These are phyloP conservation scores for Kwoniella newhampshirensis DNA, from an alignment of 768 basidiomycete species.

Conservation along the genomic window DNA sequence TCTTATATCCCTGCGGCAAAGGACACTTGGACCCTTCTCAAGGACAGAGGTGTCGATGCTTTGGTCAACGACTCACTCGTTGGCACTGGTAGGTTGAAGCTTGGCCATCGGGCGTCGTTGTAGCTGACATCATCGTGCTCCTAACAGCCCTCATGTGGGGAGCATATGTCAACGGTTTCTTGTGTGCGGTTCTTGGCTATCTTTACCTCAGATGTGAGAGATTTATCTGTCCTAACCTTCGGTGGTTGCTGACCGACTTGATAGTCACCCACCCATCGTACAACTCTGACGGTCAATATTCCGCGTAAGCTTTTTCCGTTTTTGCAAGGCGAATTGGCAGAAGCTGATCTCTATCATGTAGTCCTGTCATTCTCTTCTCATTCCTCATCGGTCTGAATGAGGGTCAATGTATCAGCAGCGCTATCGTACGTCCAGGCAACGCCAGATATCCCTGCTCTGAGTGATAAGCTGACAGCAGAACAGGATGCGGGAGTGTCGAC, in stretches of 20 bases:
- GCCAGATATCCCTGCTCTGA: neutral
- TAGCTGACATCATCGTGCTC: neutral
- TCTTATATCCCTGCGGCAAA: conserved; percentile 75
- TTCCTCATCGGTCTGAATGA: conserved; percentile 72
- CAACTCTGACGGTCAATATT: conserved; percentile 72
- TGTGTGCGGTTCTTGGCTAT: conserved; percentile 73
- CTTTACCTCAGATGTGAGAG: conserved; percentile 69
- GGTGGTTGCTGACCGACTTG: conserved; percentile 7
- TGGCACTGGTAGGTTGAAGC: conserved; percentile 63
- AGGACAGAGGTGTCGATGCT: conserved; percentile 74
- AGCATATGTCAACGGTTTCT: conserved; percentile 72
- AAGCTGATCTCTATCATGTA: conserved; percentile 1
- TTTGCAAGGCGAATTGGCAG: neutral
- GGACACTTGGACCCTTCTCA: conserved; percentile 76
- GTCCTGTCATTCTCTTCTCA: conserved; percentile 69
- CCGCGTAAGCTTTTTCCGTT: conserved; percentile 54
- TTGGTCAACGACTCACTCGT: conserved; percentile 80
- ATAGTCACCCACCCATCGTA: conserved; percentile 66
- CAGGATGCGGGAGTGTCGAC: conserved; percentile 80
- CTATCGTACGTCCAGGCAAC: conserved; percentile 27
- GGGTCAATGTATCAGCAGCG: conserved; percentile 40
- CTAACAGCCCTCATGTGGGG: conserved; percentile 69
- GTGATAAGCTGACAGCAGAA: conserved; percentile 4
- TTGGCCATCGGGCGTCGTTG: neutral
- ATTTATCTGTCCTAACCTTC: neutral